Percentiles rank a stretch among this genome's conserved stretches.
Evolutionary conservation across 306 rosid species (phyloP).

Genomic region (Ormosia emarginata): DNA sequence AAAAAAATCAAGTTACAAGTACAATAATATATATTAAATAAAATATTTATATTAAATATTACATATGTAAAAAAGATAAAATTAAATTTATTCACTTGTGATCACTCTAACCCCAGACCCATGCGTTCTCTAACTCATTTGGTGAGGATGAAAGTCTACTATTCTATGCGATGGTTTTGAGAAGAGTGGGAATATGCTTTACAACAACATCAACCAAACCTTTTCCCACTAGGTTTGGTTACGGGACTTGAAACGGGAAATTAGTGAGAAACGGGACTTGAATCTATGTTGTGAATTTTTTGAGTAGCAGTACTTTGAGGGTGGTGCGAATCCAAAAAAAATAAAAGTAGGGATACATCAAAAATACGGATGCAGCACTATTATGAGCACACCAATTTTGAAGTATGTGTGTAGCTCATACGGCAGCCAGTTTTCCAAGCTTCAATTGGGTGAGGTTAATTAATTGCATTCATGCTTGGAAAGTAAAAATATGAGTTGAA

Average conservation of each 20-base stretch:
- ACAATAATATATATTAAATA: no score
- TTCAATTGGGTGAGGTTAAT: constrained; percentile 10
- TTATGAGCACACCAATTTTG: background rate
- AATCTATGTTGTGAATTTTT: background rate
- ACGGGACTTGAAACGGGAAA: no score
- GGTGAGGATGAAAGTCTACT: background rate
- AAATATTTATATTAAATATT: no score
- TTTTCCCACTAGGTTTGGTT: no score
- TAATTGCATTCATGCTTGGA: background rate
- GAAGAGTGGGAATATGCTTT: background rate
- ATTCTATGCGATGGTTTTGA: background rate
- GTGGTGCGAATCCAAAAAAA: background rate
- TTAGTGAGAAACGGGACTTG: background rate
- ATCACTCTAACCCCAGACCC: background rate
- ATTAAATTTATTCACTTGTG: background rate
- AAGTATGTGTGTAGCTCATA: background rate
- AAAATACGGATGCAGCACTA: background rate
- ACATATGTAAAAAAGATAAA: background rate
- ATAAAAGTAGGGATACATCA: background rate
- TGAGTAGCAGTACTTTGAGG: background rate
- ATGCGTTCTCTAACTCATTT: background rate
- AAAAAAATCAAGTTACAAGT: no score
- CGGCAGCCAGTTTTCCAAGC: background rate
- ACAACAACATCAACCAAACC: no score
- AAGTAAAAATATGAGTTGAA: background rate